Evolutionary conservation across 805 yeast genomes (phyloP), one percentile per base, ranked within the genome.

Genomic region (Sugiyamaella smithiae): DNA sequence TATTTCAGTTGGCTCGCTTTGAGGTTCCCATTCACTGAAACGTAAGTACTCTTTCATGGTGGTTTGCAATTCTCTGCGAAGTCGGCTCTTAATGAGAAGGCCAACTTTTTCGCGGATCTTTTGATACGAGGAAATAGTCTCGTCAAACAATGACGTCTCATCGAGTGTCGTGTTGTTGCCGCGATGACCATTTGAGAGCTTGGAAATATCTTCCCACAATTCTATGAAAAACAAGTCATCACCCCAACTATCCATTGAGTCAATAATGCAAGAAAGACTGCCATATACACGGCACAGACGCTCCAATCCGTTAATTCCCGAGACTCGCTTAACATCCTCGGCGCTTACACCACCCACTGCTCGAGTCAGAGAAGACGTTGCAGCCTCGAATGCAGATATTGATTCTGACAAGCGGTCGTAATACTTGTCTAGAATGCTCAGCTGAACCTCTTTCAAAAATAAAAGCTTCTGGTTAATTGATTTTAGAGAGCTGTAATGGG

Each of bases 371-470:
- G 65, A 56, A 37, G 73, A 68, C 14, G 61, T 64, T 56, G 55
- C 57, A 12, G 71, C 75, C 41, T 71, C 75, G 52, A 76, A 72
- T 1, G 72, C 71, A 26, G 69, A 67, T 25, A 74, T 64, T 12
- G 75, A 70, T 11, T 66, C 68, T 31, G 68, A 63, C 32, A 81
- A 61, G 11, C 67, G 67, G 5, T 67, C 69, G 51, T 69, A 71
- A 58, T 81, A 84, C 35, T 66, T 66, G 45, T 82, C 84, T 23
- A 84, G 58, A 23, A 85, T 59, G 20, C 71, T 69, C 38, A 83
- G 60, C 61, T 84, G 90, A 38, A 84, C 76, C 19, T 74, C 77
- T 16, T 78, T 68, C 5, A 84, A 68, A 53, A 80, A 81, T 54
- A 75, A 73, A 48, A 81, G 67, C 52, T 82, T 81, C 54, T 72